Base-by-base conservation (phyloP, 2,329 filamentous ascomycete genomes). In the Ophiostoma triangulosporum region DNA sequence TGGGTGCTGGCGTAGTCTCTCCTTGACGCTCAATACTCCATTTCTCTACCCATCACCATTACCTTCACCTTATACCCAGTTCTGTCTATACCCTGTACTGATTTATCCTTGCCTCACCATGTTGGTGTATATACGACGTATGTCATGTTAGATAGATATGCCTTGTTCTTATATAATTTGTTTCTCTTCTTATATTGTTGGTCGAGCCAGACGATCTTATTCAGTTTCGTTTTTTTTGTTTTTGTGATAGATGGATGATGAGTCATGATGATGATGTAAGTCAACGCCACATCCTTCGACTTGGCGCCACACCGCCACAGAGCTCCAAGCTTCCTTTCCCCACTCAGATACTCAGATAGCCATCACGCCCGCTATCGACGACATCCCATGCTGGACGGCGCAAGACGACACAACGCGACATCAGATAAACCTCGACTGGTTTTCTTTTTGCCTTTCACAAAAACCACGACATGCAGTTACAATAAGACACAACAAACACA, bases 1-100 rank as follows among this genome's bases (percentile, higher is more conserved):
- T 98, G 91, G 91, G 89, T 96, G 55, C 62, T 74, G 17, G 60
- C 62, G 7, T 69, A 56, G 27, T 29, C 33, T 1, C 27, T 48
- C 40, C 29, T 50, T 8, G 6, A 14, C 27, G n/a, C 20, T 9
- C 24, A 43, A 43, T 43, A 24, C 20, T 24, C 20, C 14, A 22
- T 43, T 14, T 14, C 38, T 22, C 20, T 40, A 20, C 38, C 15
- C 15, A 45, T 27, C 26, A 11, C 17, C 38, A 26, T 26, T 20
- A 26, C 20, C 38, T 43, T 27, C 27, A 27, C 24, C 40, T 15
- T 36, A 12, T 35, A 35, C 35, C 17, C 14, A n/a, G 4, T 36
- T 15, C 14, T 36, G n/a, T 17, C 38, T 43, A 45, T 45, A 45
- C 40, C 40, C 40, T 45, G 38, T 43, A 43, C 40, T 45, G 40